Conservation (phyloP, 768 basidiomycete species). For the Leccinum ochraceum region DNA sequence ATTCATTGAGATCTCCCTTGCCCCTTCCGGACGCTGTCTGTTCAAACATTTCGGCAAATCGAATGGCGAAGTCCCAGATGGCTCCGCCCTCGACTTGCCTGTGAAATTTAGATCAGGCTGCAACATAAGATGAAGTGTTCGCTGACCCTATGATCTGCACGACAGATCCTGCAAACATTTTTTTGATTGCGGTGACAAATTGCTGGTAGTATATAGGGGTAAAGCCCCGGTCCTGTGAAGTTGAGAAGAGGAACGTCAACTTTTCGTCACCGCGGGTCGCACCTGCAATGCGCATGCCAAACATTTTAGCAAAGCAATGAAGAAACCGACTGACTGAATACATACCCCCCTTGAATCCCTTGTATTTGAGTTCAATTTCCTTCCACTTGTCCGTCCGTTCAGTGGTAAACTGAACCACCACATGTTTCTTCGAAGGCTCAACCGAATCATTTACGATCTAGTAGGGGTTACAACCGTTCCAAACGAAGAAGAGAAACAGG, state of each 20-base stretch:
- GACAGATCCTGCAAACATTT: background rate
- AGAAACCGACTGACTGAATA: background rate
- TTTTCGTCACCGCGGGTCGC: background rate
- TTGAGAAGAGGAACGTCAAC: constrained; percentile 28
- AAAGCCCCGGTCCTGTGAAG: constrained; percentile 17
- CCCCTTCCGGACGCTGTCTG: constrained; percentile 6
- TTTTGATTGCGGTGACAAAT: constrained; percentile 18
- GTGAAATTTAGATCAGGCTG: background rate
- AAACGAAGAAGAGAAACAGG: no score
- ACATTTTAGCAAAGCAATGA: background rate
- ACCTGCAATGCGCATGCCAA: constrained; percentile 16
- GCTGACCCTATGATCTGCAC: constrained; percentile 21
- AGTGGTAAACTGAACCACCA: constrained; percentile 25
- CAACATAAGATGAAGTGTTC: background rate
- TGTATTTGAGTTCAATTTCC: constrained; percentile 7
- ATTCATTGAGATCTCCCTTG: background rate
- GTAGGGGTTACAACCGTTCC: background rate
- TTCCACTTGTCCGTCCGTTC: constrained; percentile 7
- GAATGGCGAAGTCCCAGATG: constrained; percentile 17
- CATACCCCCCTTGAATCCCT: constrained; percentile 30
- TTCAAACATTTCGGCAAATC: constrained; percentile 17
- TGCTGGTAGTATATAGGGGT: no score
- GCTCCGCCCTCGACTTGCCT: constrained; percentile 13
- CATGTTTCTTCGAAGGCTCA: constrained; percentile 10
- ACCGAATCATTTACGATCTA: constrained; percentile 27